phyloP scores from a whole-genome alignment of 1,284 basidiomycete genomes.

The Porodaedalea pini region DNA sequence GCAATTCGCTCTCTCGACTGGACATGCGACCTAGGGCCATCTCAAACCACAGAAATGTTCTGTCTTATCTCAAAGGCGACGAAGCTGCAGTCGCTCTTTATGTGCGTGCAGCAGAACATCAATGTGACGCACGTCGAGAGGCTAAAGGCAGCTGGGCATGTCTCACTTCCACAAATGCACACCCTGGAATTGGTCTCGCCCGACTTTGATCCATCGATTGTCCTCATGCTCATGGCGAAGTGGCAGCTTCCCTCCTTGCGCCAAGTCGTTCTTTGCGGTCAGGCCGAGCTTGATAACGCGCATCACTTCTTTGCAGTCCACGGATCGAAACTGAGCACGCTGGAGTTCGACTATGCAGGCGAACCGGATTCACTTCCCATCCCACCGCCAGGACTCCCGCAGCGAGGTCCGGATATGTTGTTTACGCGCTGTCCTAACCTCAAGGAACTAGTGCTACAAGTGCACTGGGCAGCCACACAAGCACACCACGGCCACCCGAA shows the following conservation, averaged over 20 bases:
- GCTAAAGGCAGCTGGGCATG: neutral
- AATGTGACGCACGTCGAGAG: neutral
- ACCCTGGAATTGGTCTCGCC: constrained; percentile 15
- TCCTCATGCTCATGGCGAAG: constrained; percentile 10
- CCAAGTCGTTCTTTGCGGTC: constrained; percentile 13
- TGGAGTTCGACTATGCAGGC: constrained; percentile 17
- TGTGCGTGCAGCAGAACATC: constrained; percentile 9
- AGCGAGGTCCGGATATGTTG: constrained; percentile 6
- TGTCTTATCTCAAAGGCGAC: neutral
- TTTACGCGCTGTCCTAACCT: constrained; percentile 11
- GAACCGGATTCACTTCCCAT: neutral
- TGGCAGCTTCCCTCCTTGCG: constrained; percentile 13
- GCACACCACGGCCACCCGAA: constrained; percentile 2
- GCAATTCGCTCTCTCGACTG: constrained; percentile 14
- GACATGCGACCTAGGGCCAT: constrained; percentile 11
- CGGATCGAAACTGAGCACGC: constrained; percentile 4
- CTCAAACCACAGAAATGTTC: constrained; percentile 9
- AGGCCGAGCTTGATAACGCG: neutral
- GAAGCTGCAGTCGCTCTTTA: constrained; percentile 10
- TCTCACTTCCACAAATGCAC: constrained; percentile 11
- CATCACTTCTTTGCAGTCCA: constrained; percentile 12
- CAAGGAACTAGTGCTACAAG: constrained; percentile 12
- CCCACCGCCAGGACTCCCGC: neutral
- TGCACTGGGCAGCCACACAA: constrained; percentile 12
- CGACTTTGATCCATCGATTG: constrained; percentile 9